Evolutionary conservation across 371 early-diverging fungal species (phyloP).

Genomic region (Actinomortierella wolfii): DNA sequence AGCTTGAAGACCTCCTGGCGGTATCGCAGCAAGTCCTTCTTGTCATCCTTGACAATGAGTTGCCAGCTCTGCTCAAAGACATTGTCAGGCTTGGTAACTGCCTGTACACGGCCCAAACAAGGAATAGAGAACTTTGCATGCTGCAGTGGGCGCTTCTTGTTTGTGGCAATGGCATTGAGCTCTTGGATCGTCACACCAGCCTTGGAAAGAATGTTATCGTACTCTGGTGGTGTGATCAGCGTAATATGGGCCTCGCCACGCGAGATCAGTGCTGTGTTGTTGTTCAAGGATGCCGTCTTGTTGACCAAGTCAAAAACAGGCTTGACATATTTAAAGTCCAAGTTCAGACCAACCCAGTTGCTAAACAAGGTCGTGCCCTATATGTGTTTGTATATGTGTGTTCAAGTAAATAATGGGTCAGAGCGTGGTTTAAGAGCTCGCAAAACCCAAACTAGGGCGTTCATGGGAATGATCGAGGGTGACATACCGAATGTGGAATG

Average conservation of each 20-base stretch:
- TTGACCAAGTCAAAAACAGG: conserved; percentile 61
- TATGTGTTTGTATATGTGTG: conserved; percentile 7
- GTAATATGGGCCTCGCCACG: conserved; percentile 82
- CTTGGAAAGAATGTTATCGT: conserved; percentile 53
- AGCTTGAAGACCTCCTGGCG: conserved; percentile 58
- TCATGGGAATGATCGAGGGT: background rate
- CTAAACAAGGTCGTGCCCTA: conserved; percentile 34
- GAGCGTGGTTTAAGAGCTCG: conserved; percentile 6
- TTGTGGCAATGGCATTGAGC: conserved; percentile 62
- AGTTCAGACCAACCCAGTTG: conserved; percentile 66
- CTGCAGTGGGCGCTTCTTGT: conserved; percentile 56
- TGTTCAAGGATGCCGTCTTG: conserved; percentile 42
- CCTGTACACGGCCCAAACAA: conserved; percentile 70
- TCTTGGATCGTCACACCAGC: conserved; percentile 75
- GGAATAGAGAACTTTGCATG: conserved; percentile 53
- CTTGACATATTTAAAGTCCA: conserved; percentile 61
- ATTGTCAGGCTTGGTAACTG: conserved; percentile 28
- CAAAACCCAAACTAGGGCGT: conserved; percentile 3
- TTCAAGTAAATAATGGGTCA: background rate
- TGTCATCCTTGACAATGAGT: conserved; percentile 29
- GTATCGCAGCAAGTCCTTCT: conserved; percentile 47
- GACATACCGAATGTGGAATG: conserved; percentile 51
- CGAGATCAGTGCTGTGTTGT: conserved; percentile 53
- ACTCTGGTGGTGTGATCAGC: conserved; percentile 78
- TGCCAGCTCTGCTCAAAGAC: conserved; percentile 35